Base-by-base conservation (phyloP, 2,329 filamentous ascomycete species). In the Arthrobotrys conoides region DNA sequence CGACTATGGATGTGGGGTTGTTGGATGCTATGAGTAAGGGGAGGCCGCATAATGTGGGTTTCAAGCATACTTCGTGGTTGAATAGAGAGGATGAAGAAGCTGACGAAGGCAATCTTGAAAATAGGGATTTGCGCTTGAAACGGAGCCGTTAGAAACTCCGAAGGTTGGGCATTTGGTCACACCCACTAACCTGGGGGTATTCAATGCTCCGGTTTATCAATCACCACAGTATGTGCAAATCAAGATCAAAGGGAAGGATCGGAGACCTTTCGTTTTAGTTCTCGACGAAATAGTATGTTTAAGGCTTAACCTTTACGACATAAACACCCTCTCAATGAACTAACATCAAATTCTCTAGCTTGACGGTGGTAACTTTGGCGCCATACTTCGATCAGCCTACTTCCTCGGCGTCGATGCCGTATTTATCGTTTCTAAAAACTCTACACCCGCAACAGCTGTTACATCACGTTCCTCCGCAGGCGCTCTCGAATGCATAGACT, bases 391-490 rank as follows among this genome's bases (percentile, higher is more conserved):
- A 41, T 93, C 93, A 5, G 93, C 94, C 1, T 92, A 93, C 82
- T 98, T 96, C 84, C 89, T 98, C n/a, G 95, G 95, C 22, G 91
- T 93, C 5, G 92, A 94, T 70, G 94, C 93, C 3, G 89, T 99
- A 20, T 90, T 90, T 1, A 90, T 97, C 69, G 92, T 93, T 1
- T 90, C 88, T 33, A 89, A 90, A 76, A 91, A 90, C 63, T 82
- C 91, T 16, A 92, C 94, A 0, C 88, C 90, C 0, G 86, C 97
- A 77, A 92, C 91, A 6, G 88, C 93, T 0, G 89, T 94, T 8
- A 91, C 93, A 0, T 88, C 97, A 77, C 98, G 98, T 84, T 92
- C 95, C 0, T 94, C 94, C 0, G 91, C 93, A 0, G 96, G 96
- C 6, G 95, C 95, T 2, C 91, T 92, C 2, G 96, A 99, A 85